Conservation (phyloP, 2,329 filamentous ascomycete genomes). For the Purpureocillium takamizusanense region DNA sequence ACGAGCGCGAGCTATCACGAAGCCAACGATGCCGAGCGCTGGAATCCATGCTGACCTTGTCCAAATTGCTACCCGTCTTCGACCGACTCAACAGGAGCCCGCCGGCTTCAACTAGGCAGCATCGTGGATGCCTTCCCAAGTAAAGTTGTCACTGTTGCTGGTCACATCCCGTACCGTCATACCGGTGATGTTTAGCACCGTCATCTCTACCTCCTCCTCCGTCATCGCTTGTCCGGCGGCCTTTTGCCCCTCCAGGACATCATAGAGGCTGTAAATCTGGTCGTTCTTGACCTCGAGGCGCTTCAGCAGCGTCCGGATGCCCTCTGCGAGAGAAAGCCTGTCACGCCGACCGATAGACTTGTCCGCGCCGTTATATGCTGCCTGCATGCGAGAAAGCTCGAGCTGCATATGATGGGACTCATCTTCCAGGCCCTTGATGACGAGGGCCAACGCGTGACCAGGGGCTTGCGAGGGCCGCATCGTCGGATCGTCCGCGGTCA, state of each 20-base stretch:
- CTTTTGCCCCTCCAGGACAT: slow-evolving; percentile 76
- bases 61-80: too few relatives aligned
- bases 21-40: too few relatives aligned
- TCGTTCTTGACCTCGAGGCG: slow-evolving; percentile 65
- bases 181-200: slow-evolving; percentile 46
- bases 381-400: slow-evolving; percentile 53
- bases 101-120: slow-evolving; percentile 9
- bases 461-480: slow-evolving; percentile 62
- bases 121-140: slow-evolving; percentile 31
- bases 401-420: slow-evolving; percentile 70
- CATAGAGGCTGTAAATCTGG: slow-evolving; percentile 74
- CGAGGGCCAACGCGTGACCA: slow-evolving; percentile 64
- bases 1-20: too few relatives aligned
- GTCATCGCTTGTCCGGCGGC: slow-evolving; percentile 53
- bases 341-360: slow-evolving; percentile 56
- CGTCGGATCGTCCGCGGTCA: slow-evolving; percentile 40
- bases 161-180: slow-evolving; percentile 33
- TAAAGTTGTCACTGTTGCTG: slow-evolving; percentile 26
- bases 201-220: slow-evolving; percentile 55
- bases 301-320: slow-evolving; percentile 52
- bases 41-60: too few relatives aligned
- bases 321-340: slow-evolving; percentile 49
- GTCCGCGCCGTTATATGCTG: slow-evolving; percentile 57
- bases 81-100: too few relatives aligned
- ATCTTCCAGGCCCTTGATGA: slow-evolving; percentile 74